A percentile compares a stretch with the other conserved stretches of the same genome.
These are phyloP conservation scores for Xylariales sp. DNA, from an alignment of 2,329 filamentous ascomycete genomes.

Conservation along the genomic window DNA sequence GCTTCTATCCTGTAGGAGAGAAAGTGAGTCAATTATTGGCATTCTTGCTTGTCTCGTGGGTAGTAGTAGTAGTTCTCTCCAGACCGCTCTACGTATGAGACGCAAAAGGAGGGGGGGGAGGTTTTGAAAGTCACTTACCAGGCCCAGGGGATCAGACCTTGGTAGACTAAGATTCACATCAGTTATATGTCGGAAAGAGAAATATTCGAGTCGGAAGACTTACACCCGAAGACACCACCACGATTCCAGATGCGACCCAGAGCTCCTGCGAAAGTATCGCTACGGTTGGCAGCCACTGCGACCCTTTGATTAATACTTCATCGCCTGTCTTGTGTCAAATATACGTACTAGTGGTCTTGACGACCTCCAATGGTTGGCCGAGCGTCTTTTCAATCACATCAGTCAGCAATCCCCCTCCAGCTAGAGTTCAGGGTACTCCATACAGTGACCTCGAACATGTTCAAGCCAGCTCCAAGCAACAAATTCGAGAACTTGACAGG, in stretches of 20 bases:
- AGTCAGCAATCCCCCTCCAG: too few relatives aligned
- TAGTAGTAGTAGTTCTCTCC: too few relatives aligned
- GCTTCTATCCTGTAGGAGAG: too few relatives aligned
- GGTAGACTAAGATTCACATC: constrained; percentile 79
- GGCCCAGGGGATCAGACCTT: constrained; percentile 98
- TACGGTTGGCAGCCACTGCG: constrained; percentile 96
- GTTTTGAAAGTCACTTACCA: too few relatives aligned
- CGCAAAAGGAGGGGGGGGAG: too few relatives aligned
- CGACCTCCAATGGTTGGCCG: constrained; percentile 86
- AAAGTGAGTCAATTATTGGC: too few relatives aligned
- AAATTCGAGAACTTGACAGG: constrained; percentile 99
- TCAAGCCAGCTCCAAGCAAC: constrained; percentile 87
- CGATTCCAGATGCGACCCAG: constrained; percentile 87
- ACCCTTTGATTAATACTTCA: too few relatives aligned
- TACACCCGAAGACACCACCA: constrained; percentile 91
- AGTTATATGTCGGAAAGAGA: constrained; percentile 5
- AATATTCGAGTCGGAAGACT: constrained; percentile 37
- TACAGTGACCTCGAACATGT: constrained; percentile 79
- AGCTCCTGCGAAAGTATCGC: constrained; percentile 77
- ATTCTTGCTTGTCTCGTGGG: too few relatives aligned
- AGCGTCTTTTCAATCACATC: constrained; percentile 23
- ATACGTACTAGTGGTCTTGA: constrained; percentile 99
- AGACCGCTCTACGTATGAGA: too few relatives aligned
- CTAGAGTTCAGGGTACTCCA: too few relatives aligned
- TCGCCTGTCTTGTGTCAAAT: too few relatives aligned